Percentiles rank a stretch among this genome's conserved stretches.
Conservation (phyloP, 495 filamentous ascomycete genomes). For the Elaphomyces granulatus region DNA sequence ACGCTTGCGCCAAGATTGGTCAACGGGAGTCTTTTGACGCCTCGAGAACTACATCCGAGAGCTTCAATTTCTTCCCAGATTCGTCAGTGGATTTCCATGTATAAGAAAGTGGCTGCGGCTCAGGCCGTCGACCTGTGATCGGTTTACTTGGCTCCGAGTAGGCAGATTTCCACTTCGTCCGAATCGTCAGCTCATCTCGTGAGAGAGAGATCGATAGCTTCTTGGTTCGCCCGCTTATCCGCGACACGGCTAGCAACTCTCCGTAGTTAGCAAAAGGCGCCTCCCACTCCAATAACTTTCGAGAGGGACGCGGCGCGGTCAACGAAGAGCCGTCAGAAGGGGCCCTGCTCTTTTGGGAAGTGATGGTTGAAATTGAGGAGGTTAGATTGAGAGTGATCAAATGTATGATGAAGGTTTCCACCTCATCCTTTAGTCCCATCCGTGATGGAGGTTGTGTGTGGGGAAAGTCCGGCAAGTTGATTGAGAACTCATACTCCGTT, state of each 20-base stretch:
- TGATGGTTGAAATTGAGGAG: slow-evolving; percentile 16
- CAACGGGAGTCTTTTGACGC: slow-evolving; percentile 10
- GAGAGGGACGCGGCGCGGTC: not conserved
- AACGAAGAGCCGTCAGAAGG: not conserved
- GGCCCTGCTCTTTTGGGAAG: slow-evolving; percentile 1
- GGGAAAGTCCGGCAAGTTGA: slow-evolving; percentile 20
- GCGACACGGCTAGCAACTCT: slow-evolving; percentile 18
- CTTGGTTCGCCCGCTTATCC: slow-evolving; percentile 12
- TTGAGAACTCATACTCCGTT: slow-evolving; percentile 33
- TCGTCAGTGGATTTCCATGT: no score
- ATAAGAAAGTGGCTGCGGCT: no score
- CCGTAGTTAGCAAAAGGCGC: slow-evolving; percentile 29
- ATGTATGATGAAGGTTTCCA: slow-evolving; percentile 24
- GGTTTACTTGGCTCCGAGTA: no score
- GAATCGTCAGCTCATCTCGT: slow-evolving; percentile 16
- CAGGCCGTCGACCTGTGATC: no score
- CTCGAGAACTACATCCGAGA: slow-evolving; percentile 23
- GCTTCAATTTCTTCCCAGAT: no score
- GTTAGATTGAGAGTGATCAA: slow-evolving; percentile 27
- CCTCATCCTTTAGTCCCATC: slow-evolving; percentile 25
- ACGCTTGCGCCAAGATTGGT: no score
- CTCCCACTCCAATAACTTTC: slow-evolving; percentile 15
- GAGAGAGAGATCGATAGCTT: slow-evolving; percentile 26
- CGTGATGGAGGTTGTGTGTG: slow-evolving; percentile 25
- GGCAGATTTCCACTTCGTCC: not conserved